Percentiles rank a stretch among this genome's conserved stretches.
These are phyloP conservation scores for Sphaerobolus stellatus DNA, from an alignment of 1,284 basidiomycete species.

Conservation along the genomic window DNA sequence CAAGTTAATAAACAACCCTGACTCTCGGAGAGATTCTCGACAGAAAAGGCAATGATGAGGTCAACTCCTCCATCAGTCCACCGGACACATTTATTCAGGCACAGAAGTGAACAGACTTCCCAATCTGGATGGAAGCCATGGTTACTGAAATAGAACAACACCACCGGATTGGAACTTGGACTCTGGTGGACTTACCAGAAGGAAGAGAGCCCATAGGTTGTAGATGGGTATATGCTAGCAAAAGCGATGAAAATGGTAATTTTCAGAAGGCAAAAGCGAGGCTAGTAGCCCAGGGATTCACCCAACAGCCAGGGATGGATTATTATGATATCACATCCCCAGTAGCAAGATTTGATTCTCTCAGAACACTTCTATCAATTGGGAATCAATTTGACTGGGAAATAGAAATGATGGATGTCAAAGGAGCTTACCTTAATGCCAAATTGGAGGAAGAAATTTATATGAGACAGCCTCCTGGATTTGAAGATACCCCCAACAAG, in stretches of 20 bases:
- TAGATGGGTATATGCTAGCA: slow-evolving; percentile 31
- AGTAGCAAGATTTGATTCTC: slow-evolving; percentile 27
- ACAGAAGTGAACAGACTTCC: neutral
- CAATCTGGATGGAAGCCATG: neutral
- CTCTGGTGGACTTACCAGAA: slow-evolving; percentile 1
- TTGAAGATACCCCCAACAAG: slow-evolving; percentile 12
- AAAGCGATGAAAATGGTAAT: slow-evolving; percentile 26
- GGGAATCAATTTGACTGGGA: slow-evolving; percentile 26
- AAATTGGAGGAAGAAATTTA: slow-evolving; percentile 39
- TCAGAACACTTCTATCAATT: slow-evolving; percentile 32
- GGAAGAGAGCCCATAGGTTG: slow-evolving; percentile 17
- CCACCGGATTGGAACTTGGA: neutral
- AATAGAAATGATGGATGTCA: slow-evolving; percentile 34
- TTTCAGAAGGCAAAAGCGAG: slow-evolving; percentile 31
- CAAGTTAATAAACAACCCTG: no score
- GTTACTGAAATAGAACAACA: neutral
- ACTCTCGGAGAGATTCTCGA: no score
- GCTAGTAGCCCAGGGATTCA: slow-evolving; percentile 37
- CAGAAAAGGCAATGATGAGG: neutral
- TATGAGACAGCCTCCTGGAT: slow-evolving; percentile 36
- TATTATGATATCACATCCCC: slow-evolving; percentile 39
- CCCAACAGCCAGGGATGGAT: slow-evolving; percentile 27
- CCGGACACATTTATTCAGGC: neutral
- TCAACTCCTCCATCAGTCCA: neutral
- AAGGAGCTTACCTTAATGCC: slow-evolving; percentile 36